Evolutionary conservation across 768 basidiomycete species (phyloP).

Genomic region (Crucibulum laeve): DNA sequence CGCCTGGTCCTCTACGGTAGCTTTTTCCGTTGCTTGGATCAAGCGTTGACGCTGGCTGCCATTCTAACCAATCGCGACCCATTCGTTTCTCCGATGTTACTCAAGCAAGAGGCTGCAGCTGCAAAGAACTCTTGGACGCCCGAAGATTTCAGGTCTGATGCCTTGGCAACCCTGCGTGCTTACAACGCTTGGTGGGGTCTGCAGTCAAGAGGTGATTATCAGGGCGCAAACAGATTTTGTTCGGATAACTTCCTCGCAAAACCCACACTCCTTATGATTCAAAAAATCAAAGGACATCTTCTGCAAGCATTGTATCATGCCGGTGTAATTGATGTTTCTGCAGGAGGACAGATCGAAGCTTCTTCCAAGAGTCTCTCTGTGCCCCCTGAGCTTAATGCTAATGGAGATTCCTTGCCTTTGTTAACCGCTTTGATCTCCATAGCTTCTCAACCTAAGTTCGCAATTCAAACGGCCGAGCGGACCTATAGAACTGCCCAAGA

Average conservation of each 20-base stretch:
- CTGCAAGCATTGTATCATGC: constrained; percentile 72
- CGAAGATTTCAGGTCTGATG: constrained; percentile 78
- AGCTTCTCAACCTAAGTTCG: constrained; percentile 89
- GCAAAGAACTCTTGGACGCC: constrained; percentile 79
- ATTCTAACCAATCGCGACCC: constrained; percentile 88
- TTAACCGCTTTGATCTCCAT: constrained; percentile 81
- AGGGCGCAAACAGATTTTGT: constrained; percentile 70
- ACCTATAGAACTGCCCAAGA: constrained; percentile 74
- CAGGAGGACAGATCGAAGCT: constrained; percentile 46
- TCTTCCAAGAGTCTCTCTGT: constrained; percentile 35
- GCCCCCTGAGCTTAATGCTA: constrained; percentile 65
- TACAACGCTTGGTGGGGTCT: constrained; percentile 79
- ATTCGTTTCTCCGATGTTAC: constrained; percentile 78
- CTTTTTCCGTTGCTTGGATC: constrained; percentile 90
- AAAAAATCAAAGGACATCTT: constrained; percentile 76
- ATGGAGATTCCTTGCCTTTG: constrained; percentile 71
- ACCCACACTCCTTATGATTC: constrained; percentile 76
- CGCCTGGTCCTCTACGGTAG: constrained; percentile 85
- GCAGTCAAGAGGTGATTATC: constrained; percentile 62
- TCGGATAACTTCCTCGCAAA: constrained; percentile 84
- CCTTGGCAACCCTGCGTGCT: constrained; percentile 72
- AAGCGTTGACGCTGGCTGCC: constrained; percentile 86
- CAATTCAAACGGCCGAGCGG: constrained; percentile 66
- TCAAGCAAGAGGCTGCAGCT: constrained; percentile 65
- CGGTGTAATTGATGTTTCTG: constrained; percentile 80